phyloP scores from a whole-genome alignment of 805 yeast genomes.

The Monosporozyma aerobia region DNA sequence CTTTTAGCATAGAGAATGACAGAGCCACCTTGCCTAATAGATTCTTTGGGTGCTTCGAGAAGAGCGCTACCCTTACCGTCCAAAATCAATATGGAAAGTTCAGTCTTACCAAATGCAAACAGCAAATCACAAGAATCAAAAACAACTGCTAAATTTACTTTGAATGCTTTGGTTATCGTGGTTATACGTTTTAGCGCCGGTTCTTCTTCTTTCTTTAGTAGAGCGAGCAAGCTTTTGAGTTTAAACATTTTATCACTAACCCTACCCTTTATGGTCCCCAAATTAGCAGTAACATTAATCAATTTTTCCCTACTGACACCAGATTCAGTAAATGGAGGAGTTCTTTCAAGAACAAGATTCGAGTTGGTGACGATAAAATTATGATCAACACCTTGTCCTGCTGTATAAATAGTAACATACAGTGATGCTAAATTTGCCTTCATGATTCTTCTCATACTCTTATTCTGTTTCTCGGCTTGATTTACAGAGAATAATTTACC shows the following conservation, averaged over 20 bases:
- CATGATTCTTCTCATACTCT: slow-evolving; percentile 8
- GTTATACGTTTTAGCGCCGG: not conserved
- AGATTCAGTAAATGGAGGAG: slow-evolving; percentile 9
- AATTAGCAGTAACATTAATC: slow-evolving; percentile 15
- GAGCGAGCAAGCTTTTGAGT: slow-evolving; percentile 7
- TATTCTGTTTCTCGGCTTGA: slow-evolving; percentile 2
- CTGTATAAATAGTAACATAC: slow-evolving; percentile 19
- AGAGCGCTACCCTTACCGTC: slow-evolving; percentile 15
- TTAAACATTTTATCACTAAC: slow-evolving; percentile 17
- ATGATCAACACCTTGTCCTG: slow-evolving; percentile 19
- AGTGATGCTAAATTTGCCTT: slow-evolving; percentile 16
- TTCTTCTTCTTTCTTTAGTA: slow-evolving; percentile 2
- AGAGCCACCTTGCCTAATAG: slow-evolving; percentile 17
- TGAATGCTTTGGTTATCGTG: slow-evolving; percentile 7
- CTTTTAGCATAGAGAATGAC: slow-evolving; percentile 15
- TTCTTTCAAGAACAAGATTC: slow-evolving; percentile 12
- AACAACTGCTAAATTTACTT: slow-evolving; percentile 12
- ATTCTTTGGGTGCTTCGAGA: slow-evolving; percentile 9
- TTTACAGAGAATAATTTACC: slow-evolving; percentile 37
- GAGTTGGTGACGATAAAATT: slow-evolving; percentile 18
- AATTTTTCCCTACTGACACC: slow-evolving; percentile 11
- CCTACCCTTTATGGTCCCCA: slow-evolving; percentile 21
- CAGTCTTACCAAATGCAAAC: slow-evolving; percentile 11
- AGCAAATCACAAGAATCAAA: slow-evolving; percentile 18
- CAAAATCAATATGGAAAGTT: slow-evolving; percentile 8